These are phyloP conservation scores for Aspergillus sp. DNA, from an alignment of 2,329 filamentous ascomycete genomes.

Conservation along the genomic window DNA sequence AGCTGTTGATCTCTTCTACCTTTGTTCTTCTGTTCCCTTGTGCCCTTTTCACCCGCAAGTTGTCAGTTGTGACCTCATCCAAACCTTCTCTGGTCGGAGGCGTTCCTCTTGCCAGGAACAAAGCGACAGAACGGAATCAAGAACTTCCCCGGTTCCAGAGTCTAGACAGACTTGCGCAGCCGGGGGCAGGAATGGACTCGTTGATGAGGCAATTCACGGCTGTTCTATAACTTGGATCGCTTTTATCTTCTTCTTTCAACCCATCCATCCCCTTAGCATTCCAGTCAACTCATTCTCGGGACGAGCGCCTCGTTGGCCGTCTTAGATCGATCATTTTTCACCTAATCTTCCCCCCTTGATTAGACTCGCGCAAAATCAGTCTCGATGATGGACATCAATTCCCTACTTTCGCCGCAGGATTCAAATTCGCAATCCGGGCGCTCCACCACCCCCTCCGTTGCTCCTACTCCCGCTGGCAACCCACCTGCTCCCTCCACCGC, in stretches of 20 bases:
- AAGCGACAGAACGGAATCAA: not conserved
- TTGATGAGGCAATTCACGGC: conserved; percentile 29
- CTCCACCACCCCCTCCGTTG: conserved; percentile 30
- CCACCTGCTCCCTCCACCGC: conserved; percentile 24
- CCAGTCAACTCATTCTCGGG: conserved; percentile 3
- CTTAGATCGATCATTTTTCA: conserved; percentile 18
- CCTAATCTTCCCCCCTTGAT: conserved; percentile 17
- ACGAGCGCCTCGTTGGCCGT: conserved; percentile 12
- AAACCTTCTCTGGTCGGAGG: not conserved
- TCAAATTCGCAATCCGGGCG: conserved; percentile 39
- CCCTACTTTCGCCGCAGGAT: conserved; percentile 46
- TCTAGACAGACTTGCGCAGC: conserved; percentile 23
- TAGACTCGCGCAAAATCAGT: conserved; percentile 1
- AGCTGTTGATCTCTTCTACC: not conserved
- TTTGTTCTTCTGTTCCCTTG: not conserved
- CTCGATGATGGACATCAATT: conserved; percentile 47
- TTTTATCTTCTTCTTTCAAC: conserved; percentile 5
- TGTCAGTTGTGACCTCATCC: not conserved
- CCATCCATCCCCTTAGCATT: conserved; percentile 5
- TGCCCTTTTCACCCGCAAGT: not conserved
- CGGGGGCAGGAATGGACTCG: conserved; percentile 38
- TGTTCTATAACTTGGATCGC: conserved; percentile 24
- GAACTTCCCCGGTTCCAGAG: conserved; percentile 10
- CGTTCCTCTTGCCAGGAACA: not conserved
- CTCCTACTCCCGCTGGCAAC: conserved; percentile 27